Percentiles rank a stretch among this genome's conserved stretches.
Conservation (phyloP, 257 asterid species). For the Salvia miltiorrhiza region DNA sequence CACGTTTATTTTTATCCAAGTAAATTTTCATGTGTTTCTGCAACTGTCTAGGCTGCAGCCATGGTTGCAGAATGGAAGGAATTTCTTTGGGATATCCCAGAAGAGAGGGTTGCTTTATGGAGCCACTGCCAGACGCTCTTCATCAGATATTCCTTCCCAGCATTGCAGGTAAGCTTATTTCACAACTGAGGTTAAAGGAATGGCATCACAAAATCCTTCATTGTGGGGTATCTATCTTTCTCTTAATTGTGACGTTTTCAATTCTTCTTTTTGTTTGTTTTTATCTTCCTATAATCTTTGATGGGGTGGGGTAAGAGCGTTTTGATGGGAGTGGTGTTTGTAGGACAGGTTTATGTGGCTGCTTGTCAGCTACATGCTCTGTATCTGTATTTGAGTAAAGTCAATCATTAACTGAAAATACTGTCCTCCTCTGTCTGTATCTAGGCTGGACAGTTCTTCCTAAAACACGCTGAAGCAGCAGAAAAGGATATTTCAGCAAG, state of each 20-base stretch:
- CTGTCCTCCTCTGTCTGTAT: conserved; percentile 19
- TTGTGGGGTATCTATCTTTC: conserved; percentile 3
- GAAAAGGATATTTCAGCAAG: conserved; percentile 87
- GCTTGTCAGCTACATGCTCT: conserved; percentile 7
- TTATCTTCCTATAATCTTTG: background rate
- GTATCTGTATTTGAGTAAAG: conserved; percentile 13
- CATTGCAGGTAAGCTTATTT: conserved; percentile 61
- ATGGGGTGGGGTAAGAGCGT: conserved; percentile 14
- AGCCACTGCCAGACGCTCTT: conserved; percentile 96
- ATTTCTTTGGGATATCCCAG: conserved; percentile 97
- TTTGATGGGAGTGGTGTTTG: background rate
- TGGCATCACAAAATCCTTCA: conserved; percentile 5
- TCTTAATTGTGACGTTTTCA: conserved; percentile 11
- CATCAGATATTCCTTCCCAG: conserved; percentile 79
- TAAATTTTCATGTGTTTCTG: conserved; percentile 28
- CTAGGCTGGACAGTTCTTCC: conserved; percentile 92
- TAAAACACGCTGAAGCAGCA: conserved; percentile 82
- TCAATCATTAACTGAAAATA: conserved; percentile 18
- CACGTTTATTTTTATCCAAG: conserved; percentile 11
- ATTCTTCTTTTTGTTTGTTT: background rate
- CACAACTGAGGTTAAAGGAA: conserved; percentile 16
- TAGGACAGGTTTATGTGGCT: conserved; percentile 15
- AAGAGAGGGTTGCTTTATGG: conserved; percentile 97
- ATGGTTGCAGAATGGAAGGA: conserved; percentile 99
- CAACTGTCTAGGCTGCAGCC: conserved; percentile 80